Evolutionary conservation across 106 monocot species (phyloP).

Genomic region (Dendrobium huoshanense): DNA sequence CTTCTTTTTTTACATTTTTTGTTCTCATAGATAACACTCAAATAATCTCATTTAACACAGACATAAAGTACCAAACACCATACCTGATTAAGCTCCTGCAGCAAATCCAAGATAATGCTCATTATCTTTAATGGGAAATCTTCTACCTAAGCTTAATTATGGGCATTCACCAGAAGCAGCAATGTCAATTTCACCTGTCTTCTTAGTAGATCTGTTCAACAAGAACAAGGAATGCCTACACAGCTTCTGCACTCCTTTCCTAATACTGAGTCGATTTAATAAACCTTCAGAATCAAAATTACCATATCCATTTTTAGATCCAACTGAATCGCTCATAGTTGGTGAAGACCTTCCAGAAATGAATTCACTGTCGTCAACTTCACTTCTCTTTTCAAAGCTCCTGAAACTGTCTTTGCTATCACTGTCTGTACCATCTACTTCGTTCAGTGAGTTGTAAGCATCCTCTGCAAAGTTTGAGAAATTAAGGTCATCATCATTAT

Average conservation of each 20-base stretch:
- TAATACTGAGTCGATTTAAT: slow-evolving; percentile 45
- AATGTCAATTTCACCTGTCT: too few species aligned
- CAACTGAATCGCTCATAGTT: slow-evolving; percentile 1
- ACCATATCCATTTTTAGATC: slow-evolving; percentile 16
- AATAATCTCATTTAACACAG: too few species aligned
- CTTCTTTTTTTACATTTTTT: too few species aligned
- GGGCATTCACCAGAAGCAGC: too few species aligned
- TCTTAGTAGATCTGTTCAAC: too few species aligned
- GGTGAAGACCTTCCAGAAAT: slow-evolving; percentile 20
- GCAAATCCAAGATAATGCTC: too few species aligned
- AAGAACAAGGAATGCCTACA: too few species aligned
- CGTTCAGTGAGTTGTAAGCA: slow-evolving; percentile 13
- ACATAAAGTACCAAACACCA: too few species aligned
- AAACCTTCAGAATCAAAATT: slow-evolving; percentile 28
- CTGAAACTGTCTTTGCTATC: slow-evolving; percentile 25
- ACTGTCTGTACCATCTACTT: slow-evolving; percentile 17
- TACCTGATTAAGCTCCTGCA: too few species aligned
- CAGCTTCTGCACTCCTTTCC: slow-evolving; percentile 34
- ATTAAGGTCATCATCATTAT: slow-evolving; percentile 9
- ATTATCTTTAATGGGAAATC: too few species aligned
- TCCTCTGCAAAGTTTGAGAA: slow-evolving; percentile 14
- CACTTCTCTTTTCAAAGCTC: slow-evolving; percentile 21
- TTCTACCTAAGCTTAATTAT: too few species aligned
- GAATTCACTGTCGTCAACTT: slow-evolving; percentile 11
- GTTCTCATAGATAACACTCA: too few species aligned